Evolutionary conservation across 371 early-diverging fungal genomes (phyloP).

Genomic region (Rhizoclosmatium hyalinum): DNA sequence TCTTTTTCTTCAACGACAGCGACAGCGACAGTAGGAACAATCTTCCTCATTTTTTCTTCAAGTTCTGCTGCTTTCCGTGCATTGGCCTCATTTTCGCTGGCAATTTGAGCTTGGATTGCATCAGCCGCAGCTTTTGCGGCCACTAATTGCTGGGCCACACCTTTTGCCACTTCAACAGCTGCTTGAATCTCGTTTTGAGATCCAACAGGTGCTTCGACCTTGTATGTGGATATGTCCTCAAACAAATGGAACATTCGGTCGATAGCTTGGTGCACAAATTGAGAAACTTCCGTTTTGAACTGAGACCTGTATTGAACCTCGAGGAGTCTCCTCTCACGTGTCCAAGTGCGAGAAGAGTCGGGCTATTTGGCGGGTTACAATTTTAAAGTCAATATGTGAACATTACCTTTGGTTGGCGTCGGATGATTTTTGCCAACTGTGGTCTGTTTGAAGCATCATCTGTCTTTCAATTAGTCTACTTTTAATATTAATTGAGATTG

Average conservation of each 20-base stretch:
- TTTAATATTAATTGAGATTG: neutral
- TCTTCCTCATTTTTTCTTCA: neutral
- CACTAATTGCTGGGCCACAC: neutral
- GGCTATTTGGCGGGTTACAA: constrained; percentile 17
- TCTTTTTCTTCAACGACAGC: constrained; percentile 3
- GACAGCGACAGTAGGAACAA: too few relatives aligned
- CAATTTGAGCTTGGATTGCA: neutral
- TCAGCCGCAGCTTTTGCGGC: neutral
- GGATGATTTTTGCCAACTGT: constrained; percentile 33
- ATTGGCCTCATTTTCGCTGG: constrained; percentile 8
- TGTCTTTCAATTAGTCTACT: neutral
- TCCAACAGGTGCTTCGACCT: neutral
- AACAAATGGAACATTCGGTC: constrained; percentile 36
- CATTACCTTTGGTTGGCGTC: constrained; percentile 24
- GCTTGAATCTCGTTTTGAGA: constrained; percentile 13
- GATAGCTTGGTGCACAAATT: constrained; percentile 19
- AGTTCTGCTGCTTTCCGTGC: constrained; percentile 6
- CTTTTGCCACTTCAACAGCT: constrained; percentile 6
- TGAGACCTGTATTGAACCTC: constrained; percentile 34
- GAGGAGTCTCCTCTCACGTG: constrained; percentile 31
- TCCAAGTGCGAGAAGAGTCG: constrained; percentile 43
- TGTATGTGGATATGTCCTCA: constrained; percentile 21
- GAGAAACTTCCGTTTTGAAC: constrained; percentile 21
- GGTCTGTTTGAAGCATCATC: constrained; percentile 26
- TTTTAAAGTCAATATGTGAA: neutral